Evolutionary conservation across 345 rosid species (phyloP), one percentile per base, ranked within the genome.

Genomic region (Raphanus raphanistrum): DNA sequence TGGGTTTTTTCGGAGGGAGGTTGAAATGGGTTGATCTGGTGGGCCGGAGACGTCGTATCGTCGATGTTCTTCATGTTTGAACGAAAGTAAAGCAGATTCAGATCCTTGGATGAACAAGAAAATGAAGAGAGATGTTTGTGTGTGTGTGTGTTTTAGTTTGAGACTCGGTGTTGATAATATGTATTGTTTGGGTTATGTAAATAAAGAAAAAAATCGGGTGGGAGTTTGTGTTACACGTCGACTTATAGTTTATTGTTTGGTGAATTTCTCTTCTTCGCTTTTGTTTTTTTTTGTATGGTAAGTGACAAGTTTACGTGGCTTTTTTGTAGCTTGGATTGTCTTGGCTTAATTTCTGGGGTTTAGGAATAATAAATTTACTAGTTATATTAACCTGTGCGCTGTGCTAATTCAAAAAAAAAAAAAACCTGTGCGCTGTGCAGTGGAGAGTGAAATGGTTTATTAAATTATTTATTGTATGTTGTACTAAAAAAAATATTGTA

Each of bases 211-310:
- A 73, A 55, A 69, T 80, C 67, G 88, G 78, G 84, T 82, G 88
- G 89, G 88, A 78, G 77, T 80, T 84, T 74, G 48, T 84, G 72
- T 77, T 75, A 84, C 93, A 87, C 93, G 93, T 87, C 88, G 76
- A 69, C 57, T 6, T 17, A 58, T 33, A 26, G 50, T 15, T 32
- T 21, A 41, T 63, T 63, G 75, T 70, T 80, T 45, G 74, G 70
- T 78, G 76, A 66, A 71, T 52, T 31, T 43, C 25, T 13, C 52
- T 13, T 50, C 50, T 60, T 32, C 45, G 17, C 4, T 8, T 28
- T 62, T 21, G 21, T 21, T 67, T 58, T 16, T 16, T 29, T 82
- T 77, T 83, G 78, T 78, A 85, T 86, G 90, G 96, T 72, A 75
- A 77, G 77, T 80, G 89, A 86, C 85, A 76, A 79, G 67, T 35